Base-by-base conservation (phyloP, 305 asterid species). In the Fraxinus paxiana region DNA sequence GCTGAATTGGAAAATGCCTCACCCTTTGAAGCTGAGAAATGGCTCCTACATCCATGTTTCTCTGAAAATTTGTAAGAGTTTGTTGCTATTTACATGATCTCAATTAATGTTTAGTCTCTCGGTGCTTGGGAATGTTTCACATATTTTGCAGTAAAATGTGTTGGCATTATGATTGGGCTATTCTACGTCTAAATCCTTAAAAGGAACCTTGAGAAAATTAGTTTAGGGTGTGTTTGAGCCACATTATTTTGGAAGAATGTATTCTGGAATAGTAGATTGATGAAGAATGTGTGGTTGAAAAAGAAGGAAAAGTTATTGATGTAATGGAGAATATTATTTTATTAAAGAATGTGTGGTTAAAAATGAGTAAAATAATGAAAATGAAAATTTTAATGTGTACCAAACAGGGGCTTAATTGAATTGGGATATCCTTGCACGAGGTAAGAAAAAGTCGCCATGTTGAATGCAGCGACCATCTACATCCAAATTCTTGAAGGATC, bases 1-100 rank as follows among this genome's bases (percentile, higher is more conserved):
- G 97, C 97, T 81, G 97, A 92, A 88, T 84, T 92, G 84, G 97
- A 94, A 87, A 92, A 92, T 82, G 93, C 90, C 77, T 90, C 97
- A 35, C 92, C 97, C n/a, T 80, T 85, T 75, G 98, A 93, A 83
- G 98, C 98, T 87, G 95, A 92, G 77, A 91, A 88, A 87, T 95
- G 98, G 98, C 89, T 92, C 75, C 86, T 95, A 75, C 51, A 79
- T 85, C 98, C 98, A 82, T 82, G 80, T 81, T 85, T 94, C 79
- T 87, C 97, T 77, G 85, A 80, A 73, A 81, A 88, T 85, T 84
- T 92, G 99, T 94, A 94, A 51, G 63, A 92, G 97, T 77, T 67
- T 33, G 75, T 13, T 71, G 13, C 69, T 48, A 20, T 76, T 28
- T 67, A 30, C 63, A 78, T 35, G 38, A 43, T 13, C 6, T 41